phyloP scores from a whole-genome alignment of 768 basidiomycete genomes.

The Suillus placidus region DNA sequence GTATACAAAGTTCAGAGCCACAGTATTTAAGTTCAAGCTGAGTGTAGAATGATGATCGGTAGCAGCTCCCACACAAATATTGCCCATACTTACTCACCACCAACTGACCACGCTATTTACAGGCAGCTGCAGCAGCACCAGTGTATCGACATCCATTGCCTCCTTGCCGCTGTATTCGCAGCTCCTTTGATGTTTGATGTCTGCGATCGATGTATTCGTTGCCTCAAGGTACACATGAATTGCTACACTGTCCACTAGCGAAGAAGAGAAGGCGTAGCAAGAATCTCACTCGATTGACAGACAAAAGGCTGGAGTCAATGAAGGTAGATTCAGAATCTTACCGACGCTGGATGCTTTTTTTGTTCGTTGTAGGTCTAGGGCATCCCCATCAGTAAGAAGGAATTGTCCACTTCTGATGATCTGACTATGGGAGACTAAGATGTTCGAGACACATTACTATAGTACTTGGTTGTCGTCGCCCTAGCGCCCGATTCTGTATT shows the following conservation, averaged over 20 bases:
- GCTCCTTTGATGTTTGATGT: not conserved
- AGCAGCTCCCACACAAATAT: not conserved
- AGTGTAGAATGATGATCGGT: constrained; percentile 1
- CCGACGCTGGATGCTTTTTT: not conserved
- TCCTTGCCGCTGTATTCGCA: not conserved
- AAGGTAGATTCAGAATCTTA: not conserved
- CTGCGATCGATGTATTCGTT: not conserved
- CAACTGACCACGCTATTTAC: not conserved
- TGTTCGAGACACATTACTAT: not conserved
- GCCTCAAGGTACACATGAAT: not conserved
- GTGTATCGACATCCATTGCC: not conserved
- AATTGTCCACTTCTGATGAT: not conserved
- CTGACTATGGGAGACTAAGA: not conserved
- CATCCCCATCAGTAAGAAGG: not conserved
- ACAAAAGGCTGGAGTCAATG: not conserved
- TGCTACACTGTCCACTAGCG: not conserved
- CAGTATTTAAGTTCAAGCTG: constrained; percentile 4
- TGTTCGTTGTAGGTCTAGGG: not conserved
- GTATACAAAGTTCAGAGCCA: constrained; percentile 1
- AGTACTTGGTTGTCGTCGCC: not conserved
- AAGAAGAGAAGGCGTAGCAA: not conserved
- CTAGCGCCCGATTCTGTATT: not conserved
- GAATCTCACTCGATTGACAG: not conserved
- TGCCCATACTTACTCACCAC: not conserved
- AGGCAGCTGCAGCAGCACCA: not conserved